These are phyloP conservation scores for Diplodia sapinea DNA, from an alignment of 2,329 filamentous ascomycete genomes.

Conservation along the genomic window DNA sequence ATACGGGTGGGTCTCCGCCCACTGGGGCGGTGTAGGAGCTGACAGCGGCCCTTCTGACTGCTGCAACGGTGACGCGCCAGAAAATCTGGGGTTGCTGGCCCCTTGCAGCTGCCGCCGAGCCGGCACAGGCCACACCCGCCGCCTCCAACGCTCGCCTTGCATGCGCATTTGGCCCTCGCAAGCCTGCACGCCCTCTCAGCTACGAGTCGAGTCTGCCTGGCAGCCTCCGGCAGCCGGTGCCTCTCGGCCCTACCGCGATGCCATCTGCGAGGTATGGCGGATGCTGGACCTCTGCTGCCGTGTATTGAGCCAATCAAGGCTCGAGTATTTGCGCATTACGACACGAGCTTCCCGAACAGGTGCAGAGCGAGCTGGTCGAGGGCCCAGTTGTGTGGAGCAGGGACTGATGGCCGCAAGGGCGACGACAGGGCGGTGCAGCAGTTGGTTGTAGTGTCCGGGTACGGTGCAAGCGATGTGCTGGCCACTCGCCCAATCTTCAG, in stretches of 20 bases:
- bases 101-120: conserved; percentile 8
- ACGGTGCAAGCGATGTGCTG: conserved; percentile 3
- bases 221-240: too few species aligned
- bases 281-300: neutral
- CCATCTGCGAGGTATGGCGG: neutral
- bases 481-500: neutral
- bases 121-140: conserved; percentile 22
- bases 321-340: conserved; percentile 5
- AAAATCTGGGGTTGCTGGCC: conserved; percentile 30
- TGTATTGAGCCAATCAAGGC: conserved; percentile 4
- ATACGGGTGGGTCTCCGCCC: conserved; percentile 12
- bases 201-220: too few species aligned
- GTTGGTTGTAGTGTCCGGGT: conserved; percentile 7
- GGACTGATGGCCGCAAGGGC: conserved; percentile 19
- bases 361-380: neutral
- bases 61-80: conserved; percentile 11
- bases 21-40: conserved; percentile 18
- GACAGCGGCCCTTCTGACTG: conserved; percentile 11
- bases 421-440: neutral
- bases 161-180: neutral
- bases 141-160: conserved; percentile 5
- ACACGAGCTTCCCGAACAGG: neutral
- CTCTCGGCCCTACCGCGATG: neutral
- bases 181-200: neutral
- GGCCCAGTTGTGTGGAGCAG: conserved; percentile 12